Evolutionary conservation across 129 eudicot genomes (phyloP), one percentile per base, ranked within the genome.

Genomic region (Flaveria trinervia): DNA sequence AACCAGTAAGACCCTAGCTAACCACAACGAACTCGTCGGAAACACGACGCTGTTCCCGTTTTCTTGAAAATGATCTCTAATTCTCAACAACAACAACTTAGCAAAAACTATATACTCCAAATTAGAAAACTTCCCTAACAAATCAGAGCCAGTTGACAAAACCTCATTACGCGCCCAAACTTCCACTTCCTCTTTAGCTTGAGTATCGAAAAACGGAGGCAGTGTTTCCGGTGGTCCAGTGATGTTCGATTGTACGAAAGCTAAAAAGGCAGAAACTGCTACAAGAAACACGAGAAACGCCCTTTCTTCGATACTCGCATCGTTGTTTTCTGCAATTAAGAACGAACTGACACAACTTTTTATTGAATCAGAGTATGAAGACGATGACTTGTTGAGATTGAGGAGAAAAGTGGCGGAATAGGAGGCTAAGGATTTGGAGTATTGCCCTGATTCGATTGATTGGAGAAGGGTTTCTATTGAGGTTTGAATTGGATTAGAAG

Each of bases 71-170:
- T 84, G 20, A 73, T 89, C 97, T 82, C 77, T 91, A 13, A 82
- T 55, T 78, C 41, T 83, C 83, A 71, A 77, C 75, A 94, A 84
- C 68, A 89, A 59, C 15, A 84, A 55, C 79, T 91, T 94, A 8
- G 97, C 94, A 61, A 89, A 84, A 80, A 89, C 83, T 55, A 94
- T 50, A 82, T 89, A 91, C 84, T 94, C 97, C 85, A 94, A 77
- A 81, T 87, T 83, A 9, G 77, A 77, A 79, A 91, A 87, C 66
- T 94, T 94, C 5, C 88, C 98, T 3, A 65, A 62, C 77, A 94
- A 74, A 48, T 94, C 96, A 84, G 98, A 87, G 75, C 98, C 98
- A 64, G 86, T 76, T 6, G 88, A 77, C 93, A 89, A 83, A 18
- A 94, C 80, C 84, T 94, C 92, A 74, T 83, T 86, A 17, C 86